Base-by-base conservation (phyloP, 495 filamentous ascomycete species). In the Aspergillus sclerotiicarbonarius region DNA sequence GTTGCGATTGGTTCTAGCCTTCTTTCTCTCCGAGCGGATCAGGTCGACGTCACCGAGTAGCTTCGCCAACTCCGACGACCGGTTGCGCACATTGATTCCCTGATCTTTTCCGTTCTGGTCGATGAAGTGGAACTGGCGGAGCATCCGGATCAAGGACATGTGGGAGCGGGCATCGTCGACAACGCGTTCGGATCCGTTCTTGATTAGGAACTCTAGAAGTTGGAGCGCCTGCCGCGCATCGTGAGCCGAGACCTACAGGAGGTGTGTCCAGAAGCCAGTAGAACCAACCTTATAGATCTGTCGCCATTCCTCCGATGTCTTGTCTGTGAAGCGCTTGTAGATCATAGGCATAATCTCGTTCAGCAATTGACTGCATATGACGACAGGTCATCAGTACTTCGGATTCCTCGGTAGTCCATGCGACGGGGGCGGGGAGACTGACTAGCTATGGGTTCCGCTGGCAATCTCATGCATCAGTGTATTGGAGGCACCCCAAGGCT, bases 261-360 rank as follows among this genome's bases (percentile, higher is more conserved):
- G 37, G 13, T 6, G 37, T 12, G 46, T 21, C 43, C 44, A 15
- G 51, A 43, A 51, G 13, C 13, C 51, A 58, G 54, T 33, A 20
- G 6, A 43, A 12, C 47, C 16, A 12, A 87, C 86, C 81, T 99
- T 99, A 80, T 98, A 99, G 59, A 98, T 99, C 71, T 99, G 94
- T 60, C 95, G 85, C 94, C 94, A 99, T 73, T 99, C 94, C 69
- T 99, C 94, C 45, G 95, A 92, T 18, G 90, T 82, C 76, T 99
- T 99, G 69, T 99, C 94, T 53, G 94, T 99, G 67, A 99, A 99
- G 48, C 94, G 88, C 68, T 95, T 95, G 79, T 99, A 99, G 63
- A 99, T 96, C 90, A 99, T 90, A 47, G 94, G 94, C 94, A 99
- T 99, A 69, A 99, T 98, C 73, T 99, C 94, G 70, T 96, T 98